phyloP scores from a whole-genome alignment of 352 stramenopile species.

The Phytophthora constricta region DNA sequence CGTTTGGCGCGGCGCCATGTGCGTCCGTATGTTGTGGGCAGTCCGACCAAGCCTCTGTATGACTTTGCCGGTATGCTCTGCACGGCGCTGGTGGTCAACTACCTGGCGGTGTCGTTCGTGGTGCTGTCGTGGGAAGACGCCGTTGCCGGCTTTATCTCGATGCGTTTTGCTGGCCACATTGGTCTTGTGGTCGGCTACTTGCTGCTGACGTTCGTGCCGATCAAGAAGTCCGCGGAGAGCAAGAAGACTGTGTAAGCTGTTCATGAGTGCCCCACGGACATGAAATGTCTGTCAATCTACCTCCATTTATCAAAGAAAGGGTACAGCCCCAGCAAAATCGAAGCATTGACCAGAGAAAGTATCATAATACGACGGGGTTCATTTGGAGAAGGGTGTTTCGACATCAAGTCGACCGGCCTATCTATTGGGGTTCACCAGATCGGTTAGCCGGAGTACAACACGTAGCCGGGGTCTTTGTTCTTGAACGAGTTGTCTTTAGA shows the following conservation, averaged over 20 bases:
- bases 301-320: slow-evolving; percentile 23
- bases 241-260: slow-evolving; percentile 44
- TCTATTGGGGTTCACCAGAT: background rate
- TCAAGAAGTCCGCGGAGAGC: slow-evolving; percentile 40
- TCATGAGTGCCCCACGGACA: slow-evolving; percentile 1
- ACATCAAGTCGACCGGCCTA: background rate
- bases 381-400: slow-evolving; percentile 7
- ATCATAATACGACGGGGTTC: slow-evolving; percentile 29
- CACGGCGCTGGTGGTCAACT: slow-evolving; percentile 74
- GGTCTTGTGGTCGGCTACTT: slow-evolving; percentile 47
- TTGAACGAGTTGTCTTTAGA: slow-evolving; percentile 65
- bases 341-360: slow-evolving; percentile 19
- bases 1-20: slow-evolving; percentile 59
- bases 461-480: slow-evolving; percentile 59
- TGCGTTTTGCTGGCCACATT: slow-evolving; percentile 69
- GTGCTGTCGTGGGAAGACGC: slow-evolving; percentile 70
- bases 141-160: slow-evolving; percentile 53
- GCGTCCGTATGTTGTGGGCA: slow-evolving; percentile 59
- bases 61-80: slow-evolving; percentile 59
- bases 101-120: slow-evolving; percentile 75
- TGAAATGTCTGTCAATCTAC: background rate
- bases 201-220: slow-evolving; percentile 44
- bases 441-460: slow-evolving; percentile 59
- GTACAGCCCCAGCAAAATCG: slow-evolving; percentile 9
- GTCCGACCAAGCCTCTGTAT: slow-evolving; percentile 60